Base-by-base conservation (phyloP, 2,329 filamentous ascomycete genomes). In the Pseudocercospora cruenta region DNA sequence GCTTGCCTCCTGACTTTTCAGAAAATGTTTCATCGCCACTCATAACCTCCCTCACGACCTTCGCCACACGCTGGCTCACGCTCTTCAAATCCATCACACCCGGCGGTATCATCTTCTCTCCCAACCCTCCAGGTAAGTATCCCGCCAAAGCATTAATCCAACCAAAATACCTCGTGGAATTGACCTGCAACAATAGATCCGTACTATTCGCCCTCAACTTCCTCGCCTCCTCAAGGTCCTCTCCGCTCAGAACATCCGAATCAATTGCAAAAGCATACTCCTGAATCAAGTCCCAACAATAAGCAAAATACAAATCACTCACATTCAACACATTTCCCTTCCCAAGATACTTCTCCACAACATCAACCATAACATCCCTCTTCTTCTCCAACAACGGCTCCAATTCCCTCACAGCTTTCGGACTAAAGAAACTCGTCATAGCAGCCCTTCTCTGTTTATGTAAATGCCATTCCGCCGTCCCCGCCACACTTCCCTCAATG, bases 381-480 rank as follows among this genome's bases (percentile, higher is more conserved):
- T 66, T 66, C 21, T 39, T 53, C 21, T 10, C 31, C 28, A 66
- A 54, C 22, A 66, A 16, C 8, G 59, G 59, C 31, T 66, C 64
- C 14, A 66, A 12, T 12, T 63, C 51, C 19, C 59, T 22, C 7
- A 66, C 60, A 54, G 60, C 59, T 21, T 66, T 66, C n/a, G 59
- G 64, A 22, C 59, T 62, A 14, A 66, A 66, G 53, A 66, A 66
- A 19, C 43, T 59, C 24, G 54, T 63, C 64, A 66, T 59, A 12
- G 64, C 64, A 19, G 62, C 51, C 26, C 64, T 51, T 22, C 64
- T 33, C 16, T 43, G 24, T 22, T 63, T 62, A 45, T 66, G 64
- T 8, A 63, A 19, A 8, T 66, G 39, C 53, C 54, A 66, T 14
- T 66, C 64, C 43, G 58, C 60, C 4, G 64, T 63, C 1, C 64